phyloP scores from a whole-genome alignment of 352 stramenopile species.

The Phytophthora pisi region DNA sequence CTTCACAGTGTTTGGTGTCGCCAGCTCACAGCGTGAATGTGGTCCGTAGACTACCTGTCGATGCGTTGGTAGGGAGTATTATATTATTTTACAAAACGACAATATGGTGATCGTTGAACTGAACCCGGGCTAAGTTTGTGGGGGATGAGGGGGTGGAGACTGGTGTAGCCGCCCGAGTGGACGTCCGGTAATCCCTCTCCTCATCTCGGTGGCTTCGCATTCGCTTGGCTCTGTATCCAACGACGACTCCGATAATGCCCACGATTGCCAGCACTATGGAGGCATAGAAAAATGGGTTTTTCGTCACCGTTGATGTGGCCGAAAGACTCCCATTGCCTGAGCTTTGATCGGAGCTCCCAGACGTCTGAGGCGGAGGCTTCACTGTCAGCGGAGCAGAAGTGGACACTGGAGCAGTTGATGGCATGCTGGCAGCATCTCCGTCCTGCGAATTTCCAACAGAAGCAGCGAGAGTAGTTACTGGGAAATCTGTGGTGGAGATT shows the following conservation, averaged over 20 bases:
- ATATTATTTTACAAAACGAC: conserved; percentile 20
- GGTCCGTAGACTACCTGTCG: no score
- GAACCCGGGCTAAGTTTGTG: neutral
- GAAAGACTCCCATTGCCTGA: conserved; percentile 16
- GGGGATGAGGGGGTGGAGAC: neutral
- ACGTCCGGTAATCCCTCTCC: conserved; percentile 14
- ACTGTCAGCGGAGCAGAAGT: conserved; percentile 1
- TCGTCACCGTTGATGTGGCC: conserved; percentile 25
- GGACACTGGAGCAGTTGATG: conserved; percentile 7
- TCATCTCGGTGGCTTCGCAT: conserved; percentile 28
- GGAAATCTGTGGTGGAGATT: neutral
- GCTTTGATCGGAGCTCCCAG: conserved; percentile 6
- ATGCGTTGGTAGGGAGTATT: neutral
- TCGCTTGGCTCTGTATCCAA: conserved; percentile 35
- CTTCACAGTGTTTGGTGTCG: neutral
- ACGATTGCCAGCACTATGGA: conserved; percentile 40
- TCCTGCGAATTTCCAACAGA: conserved; percentile 1
- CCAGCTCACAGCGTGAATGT: conserved; percentile 5
- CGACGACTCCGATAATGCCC: conserved; percentile 26
- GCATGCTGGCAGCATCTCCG: neutral
- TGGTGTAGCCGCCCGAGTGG: conserved; percentile 5
- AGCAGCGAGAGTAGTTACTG: neutral
- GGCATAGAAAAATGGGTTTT: conserved; percentile 54
- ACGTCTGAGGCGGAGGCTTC: neutral
- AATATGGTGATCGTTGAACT: conserved; percentile 14